Conservation (phyloP, 306 rosid species). For the Casuarina glauca region DNA sequence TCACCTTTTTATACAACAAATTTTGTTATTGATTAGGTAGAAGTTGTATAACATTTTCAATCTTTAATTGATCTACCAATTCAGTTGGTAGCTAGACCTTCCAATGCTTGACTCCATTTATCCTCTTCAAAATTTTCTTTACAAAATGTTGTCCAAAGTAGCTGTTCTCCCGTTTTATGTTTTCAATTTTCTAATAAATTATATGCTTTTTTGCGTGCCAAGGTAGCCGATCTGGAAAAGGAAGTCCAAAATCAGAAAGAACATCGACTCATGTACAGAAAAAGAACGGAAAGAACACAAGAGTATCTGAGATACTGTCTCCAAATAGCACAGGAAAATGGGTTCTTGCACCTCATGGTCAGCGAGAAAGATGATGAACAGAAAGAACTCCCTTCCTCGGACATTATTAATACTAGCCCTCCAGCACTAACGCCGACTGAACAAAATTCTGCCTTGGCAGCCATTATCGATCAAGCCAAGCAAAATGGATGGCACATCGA, state of each 20-base stretch:
- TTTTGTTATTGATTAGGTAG: too few relatives aligned
- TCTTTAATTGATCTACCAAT: too few relatives aligned
- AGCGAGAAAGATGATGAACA: constrained; percentile 17
- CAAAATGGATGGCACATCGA: constrained; percentile 67
- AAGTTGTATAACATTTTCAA: too few relatives aligned
- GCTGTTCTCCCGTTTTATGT: neutral
- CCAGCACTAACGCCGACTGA: constrained; percentile 16
- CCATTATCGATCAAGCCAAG: constrained; percentile 55
- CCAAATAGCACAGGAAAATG: constrained; percentile 75
- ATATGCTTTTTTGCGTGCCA: constrained; percentile 1
- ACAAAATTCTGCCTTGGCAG: constrained; percentile 38
- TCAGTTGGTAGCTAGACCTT: neutral
- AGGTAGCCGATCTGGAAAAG: constrained; percentile 64
- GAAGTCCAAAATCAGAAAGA: constrained; percentile 63
- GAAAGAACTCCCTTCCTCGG: neutral
- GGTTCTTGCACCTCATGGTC: constrained; percentile 50
- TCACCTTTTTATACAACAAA: too few relatives aligned
- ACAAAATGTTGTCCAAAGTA: neutral
- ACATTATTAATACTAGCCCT: constrained; percentile 27
- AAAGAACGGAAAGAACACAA: constrained; percentile 48
- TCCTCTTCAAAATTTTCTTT: neutral
- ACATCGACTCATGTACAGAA: constrained; percentile 30
- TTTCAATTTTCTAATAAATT: neutral
- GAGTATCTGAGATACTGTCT: constrained; percentile 70
- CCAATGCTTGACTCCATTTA: neutral